A percentile compares a stretch with the other conserved stretches of the same genome.
Conservation (phyloP, 192 early-diverging fungal species). For the Obelidium mucronatum region DNA sequence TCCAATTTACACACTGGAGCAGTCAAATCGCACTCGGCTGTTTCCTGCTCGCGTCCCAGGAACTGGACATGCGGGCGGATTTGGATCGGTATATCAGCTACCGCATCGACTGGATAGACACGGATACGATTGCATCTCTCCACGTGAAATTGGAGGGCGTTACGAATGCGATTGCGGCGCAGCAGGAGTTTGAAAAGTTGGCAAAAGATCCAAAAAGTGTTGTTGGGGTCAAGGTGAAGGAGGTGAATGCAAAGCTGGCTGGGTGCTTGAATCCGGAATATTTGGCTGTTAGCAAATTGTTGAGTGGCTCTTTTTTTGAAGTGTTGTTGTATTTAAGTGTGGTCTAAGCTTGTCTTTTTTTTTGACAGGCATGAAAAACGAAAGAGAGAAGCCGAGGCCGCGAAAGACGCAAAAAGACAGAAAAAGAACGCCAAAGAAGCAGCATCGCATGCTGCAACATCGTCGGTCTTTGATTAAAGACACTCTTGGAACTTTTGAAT, state of each 20-base stretch:
- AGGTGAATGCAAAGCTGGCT: conserved; percentile 40
- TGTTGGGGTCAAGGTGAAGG: conserved; percentile 26
- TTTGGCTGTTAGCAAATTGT: conserved; percentile 41
- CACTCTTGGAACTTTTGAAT: too few relatives aligned
- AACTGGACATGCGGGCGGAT: conserved; percentile 23
- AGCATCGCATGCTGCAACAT: neutral
- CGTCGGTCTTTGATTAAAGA: neutral
- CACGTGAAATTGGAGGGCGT: conserved; percentile 30
- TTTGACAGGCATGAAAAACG: conserved; percentile 9
- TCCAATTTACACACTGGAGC: conserved; percentile 50
- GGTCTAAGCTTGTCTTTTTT: neutral
- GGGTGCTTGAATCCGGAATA: conserved; percentile 50
- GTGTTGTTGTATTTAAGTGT: neutral
- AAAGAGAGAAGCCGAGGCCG: conserved; percentile 9
- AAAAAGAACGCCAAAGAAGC: conserved; percentile 21
- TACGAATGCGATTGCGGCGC: conserved; percentile 25
- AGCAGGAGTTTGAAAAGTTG: conserved; percentile 27
- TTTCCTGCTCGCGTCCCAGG: conserved; percentile 45
- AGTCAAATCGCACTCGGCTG: conserved; percentile 59
- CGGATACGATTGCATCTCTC: conserved; percentile 22
- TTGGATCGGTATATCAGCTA: conserved; percentile 46
- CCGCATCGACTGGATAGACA: conserved; percentile 24
- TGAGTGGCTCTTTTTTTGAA: conserved; percentile 14
- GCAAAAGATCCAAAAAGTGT: conserved; percentile 24
- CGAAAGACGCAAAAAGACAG: conserved; percentile 29